Base-by-base conservation (phyloP, 805 yeast genomes). In the Metschnikowia gelsemii region DNA sequence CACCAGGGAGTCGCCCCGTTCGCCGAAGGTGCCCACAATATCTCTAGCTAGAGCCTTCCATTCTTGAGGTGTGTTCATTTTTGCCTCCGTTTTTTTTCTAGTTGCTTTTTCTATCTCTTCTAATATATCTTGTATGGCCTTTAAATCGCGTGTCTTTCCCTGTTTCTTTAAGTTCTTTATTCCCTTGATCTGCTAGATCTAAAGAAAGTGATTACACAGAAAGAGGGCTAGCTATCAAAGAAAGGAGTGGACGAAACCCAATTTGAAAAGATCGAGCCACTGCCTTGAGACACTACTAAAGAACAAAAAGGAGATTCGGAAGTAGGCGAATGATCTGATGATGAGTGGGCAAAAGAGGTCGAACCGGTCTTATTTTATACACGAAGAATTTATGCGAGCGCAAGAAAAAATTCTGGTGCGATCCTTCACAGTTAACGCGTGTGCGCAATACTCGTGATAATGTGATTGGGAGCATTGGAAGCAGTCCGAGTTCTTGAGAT, bases 1-100 rank as follows among this genome's bases (percentile, higher is more conserved):
- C 19, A 56, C 47, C 12, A 48, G 49, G 31, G 56, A 56, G 40
- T 57, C 57, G 4, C 63, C 65, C 2, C 62, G 49, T 31, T 56
- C 58, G 14, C 38, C 46, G 38, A 63, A 59, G 17, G 65, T 57
- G 35, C 41, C 45, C 25, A 40, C 43, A 20, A 67, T 61, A 19
- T 52, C 56, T n/a, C 25, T 22, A 5, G 58, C 55, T 20, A 66
- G 48, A 11, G 38, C 14, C 30, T 32, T 30, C 39, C 45, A 41
- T n/a, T 34, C 38, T 13, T n/a, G 17, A 5, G 32, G 37, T 23
- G 14, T 31, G 16, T 31, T 23, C 41, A 37, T 37, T 19, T 27
- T 34, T 16, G 8, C 12, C n/a, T 16, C n/a, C 13, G 7, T 16
- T 8, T 26, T 26, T 9, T 9, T 12, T n/a, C 7, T n/a, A 16